Evolutionary conservation across 441 rosid genomes (phyloP), one percentile per base, ranked within the genome.

Genomic region (Jatropha multifida): DNA sequence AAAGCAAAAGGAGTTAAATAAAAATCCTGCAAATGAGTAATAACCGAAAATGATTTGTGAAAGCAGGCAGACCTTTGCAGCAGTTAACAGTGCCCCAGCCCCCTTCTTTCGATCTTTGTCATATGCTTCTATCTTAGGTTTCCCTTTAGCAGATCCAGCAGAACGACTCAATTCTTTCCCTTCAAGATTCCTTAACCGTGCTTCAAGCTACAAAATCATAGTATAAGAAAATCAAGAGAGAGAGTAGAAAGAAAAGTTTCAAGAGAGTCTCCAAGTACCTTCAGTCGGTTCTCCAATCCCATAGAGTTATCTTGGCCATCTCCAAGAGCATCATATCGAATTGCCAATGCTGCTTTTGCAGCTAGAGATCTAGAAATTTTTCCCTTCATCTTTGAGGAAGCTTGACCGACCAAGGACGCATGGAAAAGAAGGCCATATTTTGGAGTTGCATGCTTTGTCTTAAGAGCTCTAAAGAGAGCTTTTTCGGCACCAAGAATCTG

Each of bases 401-500:
- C 99, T 78, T 93, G 98, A 65, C 96, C 97, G 76, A 94, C 90
- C 77, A 93, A 64, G n/a, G 98, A 93, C 44, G 97, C 99, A 64
- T 94, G 98, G 84, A 88, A 91, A 48, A 93, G 85, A 72, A 94
- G 89, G 7, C 99, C 97, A 10, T 91, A 93, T 78, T 91, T 93
- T 4, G 98, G 99, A 55, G 99, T 94, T 17, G 93, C 88, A 66
- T 94, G 99, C 74, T 94, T 94, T 42, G 98, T 91, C 89, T 94
- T 94, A 61, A 93, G 82, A 62, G 99, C 98, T 84, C 99, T 87
- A 81, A 93, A 93, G 44, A 94, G 97, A 64, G 99, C 97, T 78
- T 93, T 93, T 74, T 93, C 97, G 0, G 99, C 99, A 18, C 99
- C 99, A 18, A 94, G 94, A 66, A 93, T 93, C 88, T 94, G 99